Evolutionary conservation across 2,329 filamentous ascomycete genomes (phyloP).

Genomic region (Aspergillus spinulosporus): DNA sequence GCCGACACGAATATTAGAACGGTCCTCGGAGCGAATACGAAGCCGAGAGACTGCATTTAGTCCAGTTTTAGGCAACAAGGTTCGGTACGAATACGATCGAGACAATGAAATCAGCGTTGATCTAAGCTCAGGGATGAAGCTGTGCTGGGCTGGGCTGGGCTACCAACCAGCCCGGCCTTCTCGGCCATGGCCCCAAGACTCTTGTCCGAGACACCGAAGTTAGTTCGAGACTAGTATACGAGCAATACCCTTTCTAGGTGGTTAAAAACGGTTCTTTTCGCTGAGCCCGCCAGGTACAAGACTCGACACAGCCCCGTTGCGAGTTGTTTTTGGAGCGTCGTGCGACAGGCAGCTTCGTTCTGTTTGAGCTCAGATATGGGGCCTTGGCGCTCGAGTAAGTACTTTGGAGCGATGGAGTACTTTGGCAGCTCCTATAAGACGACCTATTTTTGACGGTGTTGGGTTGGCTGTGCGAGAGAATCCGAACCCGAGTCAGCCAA

Average conservation of each 20-base stretch:
- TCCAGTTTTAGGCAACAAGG: background rate
- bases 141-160: background rate
- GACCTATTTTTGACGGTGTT: too few species aligned
- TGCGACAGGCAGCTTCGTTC: slow-evolving; percentile 5
- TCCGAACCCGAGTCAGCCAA: too few species aligned
- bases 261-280: background rate
- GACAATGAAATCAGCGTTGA: background rate
- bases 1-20: background rate
- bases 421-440: background rate
- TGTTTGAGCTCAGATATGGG: background rate
- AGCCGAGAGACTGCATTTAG: background rate
- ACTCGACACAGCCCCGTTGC: slow-evolving; percentile 1
- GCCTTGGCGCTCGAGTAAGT: background rate
- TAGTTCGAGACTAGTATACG: background rate
- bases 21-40: slow-evolving; percentile 15
- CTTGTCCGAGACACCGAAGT: background rate
- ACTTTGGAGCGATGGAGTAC: background rate
- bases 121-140: slow-evolving; percentile 5
- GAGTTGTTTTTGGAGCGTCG: background rate
- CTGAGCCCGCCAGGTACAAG: background rate
- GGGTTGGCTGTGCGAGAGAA: too few species aligned
- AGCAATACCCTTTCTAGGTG: background rate
- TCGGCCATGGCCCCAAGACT: background rate
- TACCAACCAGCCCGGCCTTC: background rate
- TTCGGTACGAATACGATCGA: background rate